Base-by-base conservation (phyloP, 176 grass and related monocot genomes). In the Cenchrus purpureus region DNA sequence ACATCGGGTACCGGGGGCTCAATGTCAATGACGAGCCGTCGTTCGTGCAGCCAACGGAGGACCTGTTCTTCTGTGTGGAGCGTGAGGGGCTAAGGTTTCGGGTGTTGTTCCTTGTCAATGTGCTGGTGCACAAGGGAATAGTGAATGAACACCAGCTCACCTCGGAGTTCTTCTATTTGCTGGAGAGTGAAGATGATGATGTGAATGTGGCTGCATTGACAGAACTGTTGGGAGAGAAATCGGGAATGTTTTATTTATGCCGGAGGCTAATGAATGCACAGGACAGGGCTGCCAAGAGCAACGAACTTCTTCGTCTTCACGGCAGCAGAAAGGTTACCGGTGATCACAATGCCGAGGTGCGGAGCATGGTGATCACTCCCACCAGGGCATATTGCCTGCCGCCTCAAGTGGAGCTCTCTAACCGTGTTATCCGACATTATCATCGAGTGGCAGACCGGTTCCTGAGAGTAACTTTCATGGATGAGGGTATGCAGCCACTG, bases 391-490 rank as follows among this genome's bases (percentile, higher is more conserved):
- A 92, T 34, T 98, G 91, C 81, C 37, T 93, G 60, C 95, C 93
- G 12, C 85, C 95, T 44, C 91, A 91, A 82, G 81, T 86, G 3
- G 91, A 98, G 82, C 82, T 89, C 13, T 93, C 92, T 3, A 98
- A 98, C 67, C 91, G 92, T 4, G 87, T 98, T 14, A 74, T 95
- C 49, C 79, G 91, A 12, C 84, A 91, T 4, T 98, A 98, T 63
- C 86, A 83, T 22, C 76, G 86, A n/a, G 76, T 95, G 25, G 82
- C 85, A 0, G 95, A 98, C 53, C 81, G 92, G 29, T 98, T 98
- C 80, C 75, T 98, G 91, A 94, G 95, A 69, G 95, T 97, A 28
- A 94, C 89, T 22, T 95, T 95, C 52, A 98, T 87, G 85, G 92
- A 98, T 53, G 95, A 98, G 75, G 95, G 89, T 14, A 91, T 90